Percentiles rank a stretch among this genome's conserved stretches.
Evolutionary conservation across 805 yeast genomes (phyloP).

Genomic region (Kregervanrija fluxuum): DNA sequence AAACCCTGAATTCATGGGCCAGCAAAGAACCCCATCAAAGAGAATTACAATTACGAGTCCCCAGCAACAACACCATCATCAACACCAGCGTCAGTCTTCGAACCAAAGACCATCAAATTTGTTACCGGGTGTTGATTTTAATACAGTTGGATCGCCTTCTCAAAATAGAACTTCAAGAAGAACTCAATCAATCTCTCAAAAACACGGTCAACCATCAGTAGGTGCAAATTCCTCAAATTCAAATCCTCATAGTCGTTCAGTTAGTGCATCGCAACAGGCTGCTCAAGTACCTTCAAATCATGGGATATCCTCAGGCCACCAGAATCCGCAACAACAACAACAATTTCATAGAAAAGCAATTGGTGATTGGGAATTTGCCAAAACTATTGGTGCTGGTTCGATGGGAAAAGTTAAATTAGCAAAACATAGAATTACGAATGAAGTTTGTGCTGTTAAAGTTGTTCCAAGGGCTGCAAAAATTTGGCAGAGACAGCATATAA

Average conservation of each 20-base stretch:
- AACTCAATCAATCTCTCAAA: neutral
- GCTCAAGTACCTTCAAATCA: constrained; percentile 1
- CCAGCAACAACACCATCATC: constrained; percentile 13
- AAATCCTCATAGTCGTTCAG: neutral
- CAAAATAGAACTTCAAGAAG: constrained; percentile 5
- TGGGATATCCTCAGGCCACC: neutral
- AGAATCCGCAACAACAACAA: constrained; percentile 21
- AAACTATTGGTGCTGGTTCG: constrained; percentile 96
- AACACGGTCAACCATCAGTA: constrained; percentile 3
- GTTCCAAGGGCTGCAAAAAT: constrained; percentile 83
- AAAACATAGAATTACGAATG: constrained; percentile 70
- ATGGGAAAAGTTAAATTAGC: constrained; percentile 99
- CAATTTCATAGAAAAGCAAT: constrained; percentile 79
- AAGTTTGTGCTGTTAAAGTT: constrained; percentile 86
- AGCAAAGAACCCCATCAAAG: constrained; percentile 16
- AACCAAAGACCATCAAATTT: constrained; percentile 3
- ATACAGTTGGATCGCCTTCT: constrained; percentile 3
- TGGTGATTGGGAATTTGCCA: constrained; percentile 95
- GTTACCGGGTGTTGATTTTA: constrained; percentile 23
- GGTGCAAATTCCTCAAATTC: constrained; percentile 5
- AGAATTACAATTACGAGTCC: constrained; percentile 12
- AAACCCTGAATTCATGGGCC: constrained; percentile 13
- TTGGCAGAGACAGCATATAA: constrained; percentile 63
- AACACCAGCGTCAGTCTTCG: neutral
- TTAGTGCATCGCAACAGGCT: constrained; percentile 3